Evolutionary conservation across 305 asterid species (phyloP), one percentile per base, ranked within the genome.

Genomic region (Fraxinus velutina): DNA sequence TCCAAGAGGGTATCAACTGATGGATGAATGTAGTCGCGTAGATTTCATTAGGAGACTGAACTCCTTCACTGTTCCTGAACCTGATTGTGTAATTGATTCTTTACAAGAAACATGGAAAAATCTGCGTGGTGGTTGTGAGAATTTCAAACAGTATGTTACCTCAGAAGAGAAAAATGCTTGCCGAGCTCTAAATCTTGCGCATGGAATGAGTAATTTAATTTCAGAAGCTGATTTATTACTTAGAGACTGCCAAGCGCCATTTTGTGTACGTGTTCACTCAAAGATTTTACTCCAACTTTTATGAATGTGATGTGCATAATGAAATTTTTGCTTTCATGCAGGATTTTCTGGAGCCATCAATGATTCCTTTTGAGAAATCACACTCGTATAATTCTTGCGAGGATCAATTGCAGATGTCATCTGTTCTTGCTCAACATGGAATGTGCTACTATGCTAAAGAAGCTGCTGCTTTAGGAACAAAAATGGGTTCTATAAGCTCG

Each of bases 11-110:
- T 83, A 85, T 88, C 94, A 89, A 52, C 78, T 85, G 76, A 82
- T 94, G 83, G 99, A 94, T 86, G 99, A 96, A 88, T 93, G 98
- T 90, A 96, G 97, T 84, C 92, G 92, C 71, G 88, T 92, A 50
- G 92, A 88, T 81, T 90, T 90, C 79, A 77, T 34, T 76, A 83
- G 87, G 83, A 82, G 75, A 60, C 83, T 82, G 78, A 82, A 87
- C 22, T 78, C 88, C 74, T 81, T 87, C n/a, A 80, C 81, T 76
- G 79, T 73, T 79, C 47, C 78, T 68, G 84, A 79, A 73, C 77
- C 85, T 83, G 86, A 84, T 75, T 83, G 55, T 75, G 74, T 70
- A 50, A 76, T 62, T 78, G 88, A 88, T 86, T 76, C 88, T 57
- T 91, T 94, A 39, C 88, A 91, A 83, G 95, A 90, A 86, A 84